A percentile compares a stretch with the other conserved stretches of the same genome.
Conservation (phyloP, 2,329 filamentous ascomycete species). For the Byssothecium circinans region DNA sequence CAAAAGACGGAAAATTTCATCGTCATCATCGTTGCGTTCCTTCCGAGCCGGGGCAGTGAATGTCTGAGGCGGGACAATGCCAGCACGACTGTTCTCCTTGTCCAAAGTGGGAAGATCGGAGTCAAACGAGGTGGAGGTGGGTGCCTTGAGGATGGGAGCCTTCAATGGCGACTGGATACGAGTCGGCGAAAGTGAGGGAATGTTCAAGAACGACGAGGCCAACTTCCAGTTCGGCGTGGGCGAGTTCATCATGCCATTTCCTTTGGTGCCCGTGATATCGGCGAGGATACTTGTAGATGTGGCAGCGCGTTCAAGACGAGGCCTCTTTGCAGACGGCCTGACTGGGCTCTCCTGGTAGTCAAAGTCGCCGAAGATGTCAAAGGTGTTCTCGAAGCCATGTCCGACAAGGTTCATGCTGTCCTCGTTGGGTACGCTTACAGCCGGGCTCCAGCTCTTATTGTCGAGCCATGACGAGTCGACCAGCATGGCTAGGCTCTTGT, state of each 20-base stretch:
- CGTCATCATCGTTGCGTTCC: slow-evolving; percentile 53
- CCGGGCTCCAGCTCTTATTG: slow-evolving; percentile 60
- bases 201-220: slow-evolving; percentile 40
- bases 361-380: slow-evolving; percentile 63
- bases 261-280: slow-evolving; percentile 60
- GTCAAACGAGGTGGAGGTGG: slow-evolving; percentile 28
- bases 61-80: slow-evolving; percentile 32
- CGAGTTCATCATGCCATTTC: slow-evolving; percentile 48
- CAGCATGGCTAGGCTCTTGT: slow-evolving; percentile 57
- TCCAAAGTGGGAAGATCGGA: slow-evolving; percentile 20
- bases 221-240: slow-evolving; percentile 41
- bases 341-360: slow-evolving; percentile 63
- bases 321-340: slow-evolving; percentile 64
- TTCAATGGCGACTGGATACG: slow-evolving; percentile 36
- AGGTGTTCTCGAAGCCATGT: slow-evolving; percentile 52
- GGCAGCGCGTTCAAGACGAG: slow-evolving; percentile 64
- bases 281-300: slow-evolving; percentile 63
- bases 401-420: slow-evolving; percentile 57
- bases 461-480: slow-evolving; percentile 54
- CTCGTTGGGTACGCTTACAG: slow-evolving; percentile 65
- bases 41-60: slow-evolving; percentile 26
- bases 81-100: slow-evolving; percentile 26
- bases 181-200: slow-evolving; percentile 38
- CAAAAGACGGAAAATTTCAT: slow-evolving; percentile 60
- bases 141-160: slow-evolving; percentile 30